Percentiles rank a stretch among this genome's conserved stretches.
phyloP scores from a whole-genome alignment of 768 basidiomycete genomes.

The Trametes sanguinea region DNA sequence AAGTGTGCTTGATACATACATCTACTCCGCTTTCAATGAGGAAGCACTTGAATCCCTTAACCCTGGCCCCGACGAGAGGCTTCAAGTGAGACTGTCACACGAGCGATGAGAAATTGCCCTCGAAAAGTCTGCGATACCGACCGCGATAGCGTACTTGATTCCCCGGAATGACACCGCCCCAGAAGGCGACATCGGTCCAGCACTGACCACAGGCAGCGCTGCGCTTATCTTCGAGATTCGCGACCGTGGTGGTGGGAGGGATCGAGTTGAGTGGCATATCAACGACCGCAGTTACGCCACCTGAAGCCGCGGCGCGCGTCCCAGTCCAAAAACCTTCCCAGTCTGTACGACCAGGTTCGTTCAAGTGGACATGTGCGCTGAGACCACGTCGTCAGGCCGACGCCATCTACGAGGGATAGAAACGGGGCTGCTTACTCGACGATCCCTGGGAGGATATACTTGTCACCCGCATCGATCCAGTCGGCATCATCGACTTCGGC shows the following conservation, averaged over 20 bases:
- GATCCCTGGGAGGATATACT: conserved; percentile 52
- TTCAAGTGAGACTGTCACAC: conserved; percentile 61
- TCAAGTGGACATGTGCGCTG: conserved; percentile 90
- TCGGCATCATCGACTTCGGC: conserved; percentile 31
- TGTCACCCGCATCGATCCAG: conserved; percentile 40
- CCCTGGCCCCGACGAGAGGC: conserved; percentile 76
- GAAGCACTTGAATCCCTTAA: conserved; percentile 97
- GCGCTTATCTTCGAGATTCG: conserved; percentile 72
- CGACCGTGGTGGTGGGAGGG: conserved; percentile 89
- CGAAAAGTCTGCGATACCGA: neutral
- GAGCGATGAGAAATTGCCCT: neutral
- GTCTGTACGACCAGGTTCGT: conserved; percentile 89
- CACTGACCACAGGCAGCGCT: conserved; percentile 71
- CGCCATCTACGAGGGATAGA: neutral
- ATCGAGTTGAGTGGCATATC: conserved; percentile 99
- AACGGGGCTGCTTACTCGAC: conserved; percentile 47
- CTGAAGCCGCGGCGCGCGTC: conserved; percentile 87
- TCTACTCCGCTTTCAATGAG: conserved; percentile 95
- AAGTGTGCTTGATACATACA: conserved; percentile 42
- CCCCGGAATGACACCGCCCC: conserved; percentile 93
- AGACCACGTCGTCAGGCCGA: neutral
- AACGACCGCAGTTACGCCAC: conserved; percentile 92
- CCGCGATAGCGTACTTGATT: conserved; percentile 61
- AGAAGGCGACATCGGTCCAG: conserved; percentile 84
- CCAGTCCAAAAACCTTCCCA: conserved; percentile 96